phyloP scores from a whole-genome alignment of 345 rosid species.

The Eucalyptus globulus region DNA sequence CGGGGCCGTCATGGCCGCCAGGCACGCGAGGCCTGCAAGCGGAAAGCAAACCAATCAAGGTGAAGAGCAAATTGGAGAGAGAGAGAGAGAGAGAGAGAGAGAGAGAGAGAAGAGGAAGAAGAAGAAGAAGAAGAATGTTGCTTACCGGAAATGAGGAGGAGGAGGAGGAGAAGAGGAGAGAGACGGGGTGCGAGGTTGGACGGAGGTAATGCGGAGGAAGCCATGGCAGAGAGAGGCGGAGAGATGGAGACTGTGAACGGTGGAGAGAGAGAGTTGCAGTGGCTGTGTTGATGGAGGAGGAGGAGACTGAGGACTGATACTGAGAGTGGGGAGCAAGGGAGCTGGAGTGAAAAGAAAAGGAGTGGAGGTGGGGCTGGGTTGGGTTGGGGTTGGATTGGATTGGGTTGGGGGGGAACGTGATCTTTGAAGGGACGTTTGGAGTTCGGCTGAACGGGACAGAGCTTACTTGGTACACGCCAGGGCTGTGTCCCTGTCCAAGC shows the following conservation, averaged over 20 bases:
- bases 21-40: neutral
- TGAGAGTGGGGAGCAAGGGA: neutral
- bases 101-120: neutral
- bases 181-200: neutral
- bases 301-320: neutral
- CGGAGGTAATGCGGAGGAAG: neutral
- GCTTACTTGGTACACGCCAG: fast-evolving
- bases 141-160: neutral
- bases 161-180: neutral
- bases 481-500: neutral
- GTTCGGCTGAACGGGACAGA: neutral
- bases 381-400: no score
- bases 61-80: neutral
- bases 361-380: neutral
- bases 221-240: neutral
- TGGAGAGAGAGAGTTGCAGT: neutral
- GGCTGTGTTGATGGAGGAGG: neutral
- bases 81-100: no score
- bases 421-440: neutral
- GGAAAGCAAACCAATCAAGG: neutral
- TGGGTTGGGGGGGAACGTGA: no score
- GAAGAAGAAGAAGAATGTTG: neutral
- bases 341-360: neutral
- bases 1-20: neutral
- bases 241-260: neutral